Conservation (phyloP, 2,329 filamentous ascomycete genomes). For the Epichloe elymi region DNA sequence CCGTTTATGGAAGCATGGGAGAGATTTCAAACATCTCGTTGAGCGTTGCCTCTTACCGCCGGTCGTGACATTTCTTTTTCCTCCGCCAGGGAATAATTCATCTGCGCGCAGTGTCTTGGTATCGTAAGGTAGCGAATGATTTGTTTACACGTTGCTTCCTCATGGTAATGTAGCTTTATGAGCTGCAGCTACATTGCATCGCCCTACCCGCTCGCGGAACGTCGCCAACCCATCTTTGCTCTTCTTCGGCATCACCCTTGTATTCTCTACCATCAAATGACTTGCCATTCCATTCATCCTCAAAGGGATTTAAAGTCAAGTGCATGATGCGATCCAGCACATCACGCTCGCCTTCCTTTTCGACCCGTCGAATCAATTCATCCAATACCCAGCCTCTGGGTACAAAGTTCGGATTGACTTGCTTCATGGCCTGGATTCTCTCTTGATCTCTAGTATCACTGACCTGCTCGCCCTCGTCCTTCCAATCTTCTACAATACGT, state of each 20-base stretch:
- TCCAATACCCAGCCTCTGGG: conserved; percentile 87
- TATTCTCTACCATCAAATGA: conserved; percentile 34
- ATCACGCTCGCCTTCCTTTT: conserved; percentile 69
- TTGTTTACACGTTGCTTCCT: background rate
- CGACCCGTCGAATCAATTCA: conserved; percentile 79
- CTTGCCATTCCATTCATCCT: conserved; percentile 56
- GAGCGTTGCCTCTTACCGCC: conserved; percentile 60
- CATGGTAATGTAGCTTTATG: conserved; percentile 29
- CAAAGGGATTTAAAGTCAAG: conserved; percentile 72
- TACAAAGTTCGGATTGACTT: conserved; percentile 84
- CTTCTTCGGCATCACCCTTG: conserved; percentile 54
- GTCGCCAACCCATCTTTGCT: conserved; percentile 72
- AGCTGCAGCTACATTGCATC: conserved; percentile 93
- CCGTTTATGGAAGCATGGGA: conserved; percentile 62
- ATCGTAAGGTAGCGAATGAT: background rate
- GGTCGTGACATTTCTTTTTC: conserved; percentile 43
- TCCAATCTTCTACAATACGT: conserved; percentile 67
- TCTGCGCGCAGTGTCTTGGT: too few species aligned
- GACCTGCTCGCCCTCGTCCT: conserved; percentile 27
- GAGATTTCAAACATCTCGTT: conserved; percentile 38
- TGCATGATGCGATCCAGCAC: conserved; percentile 68
- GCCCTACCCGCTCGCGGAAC: conserved; percentile 65
- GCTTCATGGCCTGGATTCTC: conserved; percentile 63
- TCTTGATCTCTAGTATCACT: conserved; percentile 39
- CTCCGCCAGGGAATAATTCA: too few species aligned